Evolutionary conservation across 129 eudicot species (phyloP), one percentile per base, ranked within the genome.

Genomic region (Chrysanthemum lavandulifolium): DNA sequence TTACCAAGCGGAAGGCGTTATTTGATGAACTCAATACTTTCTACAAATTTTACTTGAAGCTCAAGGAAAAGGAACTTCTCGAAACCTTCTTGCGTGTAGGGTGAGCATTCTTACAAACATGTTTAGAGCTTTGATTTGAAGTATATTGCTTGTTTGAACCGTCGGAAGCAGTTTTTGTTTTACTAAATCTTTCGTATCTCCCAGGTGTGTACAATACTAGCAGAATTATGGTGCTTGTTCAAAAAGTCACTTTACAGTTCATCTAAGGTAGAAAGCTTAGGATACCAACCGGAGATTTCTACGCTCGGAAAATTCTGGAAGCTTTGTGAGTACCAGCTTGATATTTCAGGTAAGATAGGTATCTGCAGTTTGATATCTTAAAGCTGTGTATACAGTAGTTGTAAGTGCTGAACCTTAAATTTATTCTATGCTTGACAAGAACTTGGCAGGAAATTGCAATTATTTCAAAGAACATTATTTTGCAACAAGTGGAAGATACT

Each of bases 201-300:
- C 77, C 67, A 95, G 99, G 99, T 91, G 7, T 90, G 99, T 76
- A 68, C 83, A 14, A 91, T 95, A 67, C 88, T 90, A 67, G 91
- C 90, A 73, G 99, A 95, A 72, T 67, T 57, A 13, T 95, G 99
- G 97, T 82, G 83, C 65, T 81, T 91, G 82, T 95, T 95, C 76
- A 85, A 83, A 83, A 88, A 81, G 81, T 59, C 84, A 3, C 76
- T 66, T 56, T 95, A 75, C 75, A 73, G 82, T 48, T 83, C 89
- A n/a, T 88, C 99, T 71, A 83, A 82, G 74, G 66, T 88, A 84
- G 96, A 88, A 75, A 58, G 75, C 33, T 73, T 95, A 76, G 99
- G 95, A 50, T 91, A 82, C 78, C 54, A 69, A 79, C 97, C 99
- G 54, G 85, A 84, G 45, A 70, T 79, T 60, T 70, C 91, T 68